These are phyloP conservation scores for Lonicera japonica DNA, from an alignment of 129 eudicot species.

Conservation along the genomic window DNA sequence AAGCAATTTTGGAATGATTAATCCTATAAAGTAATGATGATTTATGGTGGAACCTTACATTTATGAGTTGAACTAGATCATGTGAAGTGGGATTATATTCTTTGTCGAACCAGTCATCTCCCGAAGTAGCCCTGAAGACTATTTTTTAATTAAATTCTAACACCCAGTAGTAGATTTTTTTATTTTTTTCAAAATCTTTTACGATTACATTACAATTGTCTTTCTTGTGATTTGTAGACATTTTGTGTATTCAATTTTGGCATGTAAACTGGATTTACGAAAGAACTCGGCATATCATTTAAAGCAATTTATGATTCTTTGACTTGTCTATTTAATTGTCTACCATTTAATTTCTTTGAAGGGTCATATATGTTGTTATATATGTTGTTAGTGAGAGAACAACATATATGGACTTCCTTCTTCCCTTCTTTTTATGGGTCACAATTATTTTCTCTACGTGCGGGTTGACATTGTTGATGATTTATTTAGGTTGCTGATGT, in stretches of 20 bases:
- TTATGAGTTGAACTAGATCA: no score
- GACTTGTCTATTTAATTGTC: neutral
- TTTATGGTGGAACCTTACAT: neutral
- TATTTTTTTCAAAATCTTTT: no score
- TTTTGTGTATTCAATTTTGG: no score
- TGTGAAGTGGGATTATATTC: no score
- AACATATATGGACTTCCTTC: no score
- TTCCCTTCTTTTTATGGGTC: neutral
- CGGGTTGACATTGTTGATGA: neutral
- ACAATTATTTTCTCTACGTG: neutral
- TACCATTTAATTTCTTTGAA: neutral
- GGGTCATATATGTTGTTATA: neutral
- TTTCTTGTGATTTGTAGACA: no score
- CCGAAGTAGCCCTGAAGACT: no score
- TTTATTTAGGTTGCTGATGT: constrained; percentile 48
- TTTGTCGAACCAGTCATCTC: neutral
- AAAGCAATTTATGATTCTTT: neutral
- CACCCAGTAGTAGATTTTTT: no score
- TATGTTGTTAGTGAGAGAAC: neutral
- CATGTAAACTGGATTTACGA: no score
- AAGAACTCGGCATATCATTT: neutral
- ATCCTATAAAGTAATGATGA: neutral
- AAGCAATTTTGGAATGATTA: no score
- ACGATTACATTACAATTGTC: no score
- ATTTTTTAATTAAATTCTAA: no score